Percentiles rank a stretch among this genome's conserved stretches.
Conservation (phyloP, 805 yeast genomes). For the Candida insectalens region DNA sequence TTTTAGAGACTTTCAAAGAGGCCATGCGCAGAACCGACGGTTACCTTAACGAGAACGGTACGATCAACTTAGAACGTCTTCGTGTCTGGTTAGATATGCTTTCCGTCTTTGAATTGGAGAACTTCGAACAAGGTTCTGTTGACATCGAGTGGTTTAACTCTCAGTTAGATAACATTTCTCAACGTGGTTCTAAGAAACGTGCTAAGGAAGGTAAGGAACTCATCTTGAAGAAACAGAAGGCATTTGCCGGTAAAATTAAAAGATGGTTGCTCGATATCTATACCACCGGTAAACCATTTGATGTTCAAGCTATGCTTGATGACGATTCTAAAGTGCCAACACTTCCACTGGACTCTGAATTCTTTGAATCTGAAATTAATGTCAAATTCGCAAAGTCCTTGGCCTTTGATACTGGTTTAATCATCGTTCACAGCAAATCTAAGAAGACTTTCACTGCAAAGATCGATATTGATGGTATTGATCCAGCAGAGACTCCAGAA, state of each 20-base stretch:
- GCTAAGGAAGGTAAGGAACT: constrained; percentile 55
- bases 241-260: constrained; percentile 48
- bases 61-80: constrained; percentile 65
- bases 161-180: constrained; percentile 69
- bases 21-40: constrained; percentile 69
- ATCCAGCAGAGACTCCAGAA: constrained; percentile 57
- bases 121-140: constrained; percentile 74
- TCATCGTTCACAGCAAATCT: constrained; percentile 55
- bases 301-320: constrained; percentile 20
- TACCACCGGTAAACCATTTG: constrained; percentile 24
- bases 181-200: constrained; percentile 62
- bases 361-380: constrained; percentile 33
- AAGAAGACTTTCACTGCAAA: constrained; percentile 47
- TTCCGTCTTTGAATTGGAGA: constrained; percentile 72
- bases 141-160: constrained; percentile 90
- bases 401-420: constrained; percentile 57
- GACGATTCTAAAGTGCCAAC: constrained; percentile 35
- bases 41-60: constrained; percentile 76
- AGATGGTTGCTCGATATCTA: constrained; percentile 35
- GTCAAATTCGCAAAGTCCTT: constrained; percentile 53
- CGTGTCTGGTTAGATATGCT: constrained; percentile 67
- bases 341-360: constrained; percentile 36
- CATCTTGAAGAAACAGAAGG: constrained; percentile 63
- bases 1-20: constrained; percentile 80
- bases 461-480: constrained; percentile 66